Percentiles rank a stretch among this genome's conserved stretches.
phyloP scores from a whole-genome alignment of 495 filamentous ascomycete genomes.

The Melanomma pulvis-pyrius region DNA sequence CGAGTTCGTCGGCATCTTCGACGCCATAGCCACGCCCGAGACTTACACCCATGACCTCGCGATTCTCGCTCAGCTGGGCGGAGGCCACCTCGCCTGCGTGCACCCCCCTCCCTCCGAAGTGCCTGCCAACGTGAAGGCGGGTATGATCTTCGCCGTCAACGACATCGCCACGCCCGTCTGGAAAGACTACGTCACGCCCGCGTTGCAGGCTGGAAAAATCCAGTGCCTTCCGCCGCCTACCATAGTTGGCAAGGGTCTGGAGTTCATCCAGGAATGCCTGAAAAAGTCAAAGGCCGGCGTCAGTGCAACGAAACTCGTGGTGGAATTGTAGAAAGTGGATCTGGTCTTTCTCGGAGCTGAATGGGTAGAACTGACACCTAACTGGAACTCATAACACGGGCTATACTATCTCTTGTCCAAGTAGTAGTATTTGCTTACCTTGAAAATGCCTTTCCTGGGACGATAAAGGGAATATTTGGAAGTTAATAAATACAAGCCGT shows the following conservation, averaged over 20 bases:
- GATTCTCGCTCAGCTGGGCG: slow-evolving; percentile 45
- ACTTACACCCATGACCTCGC: slow-evolving; percentile 45
- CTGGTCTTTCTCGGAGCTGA: no score
- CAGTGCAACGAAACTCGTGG: slow-evolving; percentile 45
- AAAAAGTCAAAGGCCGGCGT: slow-evolving; percentile 45
- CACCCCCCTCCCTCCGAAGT: slow-evolving; percentile 45
- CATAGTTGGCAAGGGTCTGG: slow-evolving; percentile 49
- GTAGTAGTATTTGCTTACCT: no score
- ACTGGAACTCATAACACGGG: no score
- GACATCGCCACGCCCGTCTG: slow-evolving; percentile 50
- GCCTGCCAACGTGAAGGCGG: slow-evolving; percentile 47
- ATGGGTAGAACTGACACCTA: no score
- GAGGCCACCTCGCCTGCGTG: slow-evolving; percentile 45
- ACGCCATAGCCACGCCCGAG: slow-evolving; percentile 43
- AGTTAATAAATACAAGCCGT: no score
- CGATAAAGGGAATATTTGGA: no score
- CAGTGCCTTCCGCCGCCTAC: slow-evolving; percentile 45
- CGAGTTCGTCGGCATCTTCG: slow-evolving; percentile 49
- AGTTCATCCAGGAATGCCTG: slow-evolving; percentile 43
- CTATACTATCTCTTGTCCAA: no score
- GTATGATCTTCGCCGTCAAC: slow-evolving; percentile 54
- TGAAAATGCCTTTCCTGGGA: no score
- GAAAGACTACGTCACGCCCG: slow-evolving; percentile 48
- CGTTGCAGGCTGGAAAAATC: slow-evolving; percentile 46
- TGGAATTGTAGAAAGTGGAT: slow-evolving; percentile 41